Percentiles rank a stretch among this genome's conserved stretches.
Conservation (phyloP, 164 flowering plant species). For the Nymphaea thermarum region DNA sequence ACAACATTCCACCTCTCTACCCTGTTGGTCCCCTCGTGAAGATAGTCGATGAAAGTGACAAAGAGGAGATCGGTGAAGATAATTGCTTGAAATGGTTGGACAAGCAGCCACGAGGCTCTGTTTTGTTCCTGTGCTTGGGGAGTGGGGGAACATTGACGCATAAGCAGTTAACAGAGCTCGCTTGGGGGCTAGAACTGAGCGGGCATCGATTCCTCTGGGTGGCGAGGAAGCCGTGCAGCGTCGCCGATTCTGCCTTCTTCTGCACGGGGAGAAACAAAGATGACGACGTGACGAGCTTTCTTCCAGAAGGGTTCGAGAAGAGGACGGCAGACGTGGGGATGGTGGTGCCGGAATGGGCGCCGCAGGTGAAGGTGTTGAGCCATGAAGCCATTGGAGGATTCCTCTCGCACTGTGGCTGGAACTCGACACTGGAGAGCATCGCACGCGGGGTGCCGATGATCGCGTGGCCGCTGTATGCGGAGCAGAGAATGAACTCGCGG, state of each 20-base stretch:
- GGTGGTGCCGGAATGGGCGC: constrained; percentile 34
- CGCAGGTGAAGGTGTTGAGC: constrained; percentile 22
- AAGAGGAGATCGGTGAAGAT: background rate
- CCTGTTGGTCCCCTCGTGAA: background rate
- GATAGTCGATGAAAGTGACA: background rate
- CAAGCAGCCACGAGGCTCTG: constrained; percentile 24
- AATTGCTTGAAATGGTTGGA: constrained; percentile 30
- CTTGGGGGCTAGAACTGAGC: constrained; percentile 29
- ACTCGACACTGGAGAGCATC: constrained; percentile 29
- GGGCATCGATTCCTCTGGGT: constrained; percentile 33
- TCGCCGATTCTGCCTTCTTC: constrained; percentile 13
- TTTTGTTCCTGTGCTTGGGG: constrained; percentile 29
- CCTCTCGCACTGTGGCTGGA: constrained; percentile 39
- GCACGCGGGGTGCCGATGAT: constrained; percentile 26
- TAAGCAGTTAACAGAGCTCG: constrained; percentile 25
- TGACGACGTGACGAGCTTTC: constrained; percentile 11
- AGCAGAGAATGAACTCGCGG: constrained; percentile 33
- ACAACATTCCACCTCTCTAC: background rate
- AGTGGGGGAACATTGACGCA: constrained; percentile 29
- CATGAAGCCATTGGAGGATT: constrained; percentile 31
- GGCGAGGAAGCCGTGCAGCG: constrained; percentile 17
- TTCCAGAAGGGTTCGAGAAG: constrained; percentile 21
- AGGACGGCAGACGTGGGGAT: constrained; percentile 23
- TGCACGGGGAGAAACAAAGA: background rate
- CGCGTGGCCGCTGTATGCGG: constrained; percentile 39